These are phyloP conservation scores for Cytospora piceae DNA, from an alignment of 2,329 filamentous ascomycete species.

Conservation along the genomic window DNA sequence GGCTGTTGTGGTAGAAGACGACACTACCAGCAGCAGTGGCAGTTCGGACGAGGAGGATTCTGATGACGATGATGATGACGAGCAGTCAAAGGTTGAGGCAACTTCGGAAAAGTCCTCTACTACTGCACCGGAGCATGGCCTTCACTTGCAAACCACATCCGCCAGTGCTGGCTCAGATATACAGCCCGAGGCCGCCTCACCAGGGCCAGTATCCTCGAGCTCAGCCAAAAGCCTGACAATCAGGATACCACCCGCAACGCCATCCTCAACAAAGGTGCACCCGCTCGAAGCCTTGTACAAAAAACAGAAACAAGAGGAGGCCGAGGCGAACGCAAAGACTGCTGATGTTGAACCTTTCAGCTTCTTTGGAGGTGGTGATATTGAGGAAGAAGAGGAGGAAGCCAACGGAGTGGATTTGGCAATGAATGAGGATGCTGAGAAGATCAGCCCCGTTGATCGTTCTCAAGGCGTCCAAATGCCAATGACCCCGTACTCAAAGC, in stretches of 20 bases:
- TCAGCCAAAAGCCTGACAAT: slow-evolving; percentile 57
- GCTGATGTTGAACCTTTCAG: slow-evolving; percentile 67
- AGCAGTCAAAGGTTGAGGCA: neutral
- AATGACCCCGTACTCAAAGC: slow-evolving; percentile 80
- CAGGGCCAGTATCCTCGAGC: slow-evolving; percentile 54
- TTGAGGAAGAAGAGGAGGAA: slow-evolving; percentile 48
- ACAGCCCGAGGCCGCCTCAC: slow-evolving; percentile 25
- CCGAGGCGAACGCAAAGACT: slow-evolving; percentile 41
- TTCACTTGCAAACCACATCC: slow-evolving; percentile 3
- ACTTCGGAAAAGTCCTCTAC: neutral
- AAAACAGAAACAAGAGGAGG: slow-evolving; percentile 54
- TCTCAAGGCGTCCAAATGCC: slow-evolving; percentile 51
- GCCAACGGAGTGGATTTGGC: slow-evolving; percentile 43
- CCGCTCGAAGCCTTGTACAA: slow-evolving; percentile 95
- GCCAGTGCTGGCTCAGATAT: slow-evolving; percentile 2
- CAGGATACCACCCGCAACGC: slow-evolving; percentile 53
- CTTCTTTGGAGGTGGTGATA: slow-evolving; percentile 69
- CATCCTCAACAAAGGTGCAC: slow-evolving; percentile 62
- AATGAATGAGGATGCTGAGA: slow-evolving; percentile 30
- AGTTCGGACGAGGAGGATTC: slow-evolving; percentile 33
- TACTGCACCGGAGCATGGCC: neutral
- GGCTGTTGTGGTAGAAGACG: slow-evolving; percentile 34
- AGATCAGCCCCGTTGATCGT: slow-evolving; percentile 28
- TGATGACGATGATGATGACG: neutral
- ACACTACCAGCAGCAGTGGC: slow-evolving; percentile 35